Conservation (phyloP, 164 flowering plant genomes). For the Malania oleifera region DNA sequence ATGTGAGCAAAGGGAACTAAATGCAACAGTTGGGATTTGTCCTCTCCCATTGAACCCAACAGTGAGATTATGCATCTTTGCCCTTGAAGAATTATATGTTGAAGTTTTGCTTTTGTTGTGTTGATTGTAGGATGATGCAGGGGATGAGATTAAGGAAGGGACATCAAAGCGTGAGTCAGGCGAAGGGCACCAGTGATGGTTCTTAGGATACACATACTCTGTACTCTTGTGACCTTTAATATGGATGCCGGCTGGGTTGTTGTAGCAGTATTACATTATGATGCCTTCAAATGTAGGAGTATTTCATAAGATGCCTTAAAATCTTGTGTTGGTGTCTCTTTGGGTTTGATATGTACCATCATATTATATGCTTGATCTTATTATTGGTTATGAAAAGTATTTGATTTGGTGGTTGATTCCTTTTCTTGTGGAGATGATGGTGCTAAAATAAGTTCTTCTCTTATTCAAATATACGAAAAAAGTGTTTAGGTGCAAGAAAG, state of each 20-base stretch:
- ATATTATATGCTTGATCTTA: slow-evolving; percentile 11
- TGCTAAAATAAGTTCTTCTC: neutral
- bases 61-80: no score
- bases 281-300: slow-evolving; percentile 24
- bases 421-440: neutral
- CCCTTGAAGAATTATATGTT: neutral
- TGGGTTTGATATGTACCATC: slow-evolving; percentile 16
- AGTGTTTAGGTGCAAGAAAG: no score
- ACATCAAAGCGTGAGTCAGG: slow-evolving; percentile 40
- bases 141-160: slow-evolving; percentile 64
- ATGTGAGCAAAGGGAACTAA: no score
- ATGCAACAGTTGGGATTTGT: no score
- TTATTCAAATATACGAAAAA: no score
- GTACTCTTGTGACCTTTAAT: slow-evolving; percentile 10
- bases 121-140: slow-evolving; percentile 36
- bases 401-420: slow-evolving; percentile 6
- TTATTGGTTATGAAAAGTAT: slow-evolving; percentile 7
- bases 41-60: no score
- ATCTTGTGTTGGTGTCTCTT: slow-evolving; percentile 7
- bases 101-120: neutral
- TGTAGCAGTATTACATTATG: slow-evolving; percentile 18
- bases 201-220: slow-evolving; percentile 16
- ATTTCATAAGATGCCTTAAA: slow-evolving; percentile 8
- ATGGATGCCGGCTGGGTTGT: slow-evolving; percentile 16
- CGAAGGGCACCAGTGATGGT: slow-evolving; percentile 20